Percentiles rank a stretch among this genome's conserved stretches.
Conservation (phyloP, 2,329 filamentous ascomycete genomes). For the Microdochium bolleyi region DNA sequence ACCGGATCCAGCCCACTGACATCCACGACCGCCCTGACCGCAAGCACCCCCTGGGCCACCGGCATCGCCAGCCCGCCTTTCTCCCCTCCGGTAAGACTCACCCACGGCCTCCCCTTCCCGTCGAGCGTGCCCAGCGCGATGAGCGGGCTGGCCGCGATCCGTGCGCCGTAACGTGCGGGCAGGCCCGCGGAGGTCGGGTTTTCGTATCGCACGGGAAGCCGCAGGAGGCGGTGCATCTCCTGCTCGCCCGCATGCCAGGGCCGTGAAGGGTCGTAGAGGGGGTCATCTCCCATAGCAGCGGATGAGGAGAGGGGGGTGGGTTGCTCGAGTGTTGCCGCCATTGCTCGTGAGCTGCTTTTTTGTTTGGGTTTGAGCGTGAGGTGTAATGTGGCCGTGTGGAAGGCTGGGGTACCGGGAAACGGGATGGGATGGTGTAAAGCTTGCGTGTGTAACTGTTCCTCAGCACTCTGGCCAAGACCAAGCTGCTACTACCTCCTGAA, state of each 20-base stretch:
- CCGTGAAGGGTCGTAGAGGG: constrained; percentile 1
- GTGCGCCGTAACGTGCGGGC: constrained; percentile 48
- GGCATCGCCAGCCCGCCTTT: constrained; percentile 54
- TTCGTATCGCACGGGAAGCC: constrained; percentile 38
- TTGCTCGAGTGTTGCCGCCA: not conserved
- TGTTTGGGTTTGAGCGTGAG: not conserved
- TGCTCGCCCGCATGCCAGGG: constrained; percentile 60
- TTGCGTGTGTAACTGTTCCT: too few species aligned
- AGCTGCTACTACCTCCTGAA: too few species aligned
- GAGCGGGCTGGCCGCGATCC: constrained; percentile 56
- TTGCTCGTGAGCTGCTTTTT: too few species aligned
- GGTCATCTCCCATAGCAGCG: not conserved
- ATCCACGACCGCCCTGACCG: constrained; percentile 50
- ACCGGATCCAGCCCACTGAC: not conserved
- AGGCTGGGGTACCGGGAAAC: too few species aligned
- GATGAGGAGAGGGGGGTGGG: not conserved
- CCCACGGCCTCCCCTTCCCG: constrained; percentile 59
- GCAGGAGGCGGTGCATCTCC: constrained; percentile 55
- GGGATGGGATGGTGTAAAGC: too few species aligned
- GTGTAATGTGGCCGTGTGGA: too few species aligned
- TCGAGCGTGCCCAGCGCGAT: constrained; percentile 70
- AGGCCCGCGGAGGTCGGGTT: constrained; percentile 65
- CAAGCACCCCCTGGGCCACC: constrained; percentile 55
- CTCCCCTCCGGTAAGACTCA: constrained; percentile 69
- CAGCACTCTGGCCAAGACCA: too few species aligned